A percentile compares a stretch with the other conserved stretches of the same genome.
Conservation (phyloP, 2,329 filamentous ascomycete genomes). For the Didymella sp. region DNA sequence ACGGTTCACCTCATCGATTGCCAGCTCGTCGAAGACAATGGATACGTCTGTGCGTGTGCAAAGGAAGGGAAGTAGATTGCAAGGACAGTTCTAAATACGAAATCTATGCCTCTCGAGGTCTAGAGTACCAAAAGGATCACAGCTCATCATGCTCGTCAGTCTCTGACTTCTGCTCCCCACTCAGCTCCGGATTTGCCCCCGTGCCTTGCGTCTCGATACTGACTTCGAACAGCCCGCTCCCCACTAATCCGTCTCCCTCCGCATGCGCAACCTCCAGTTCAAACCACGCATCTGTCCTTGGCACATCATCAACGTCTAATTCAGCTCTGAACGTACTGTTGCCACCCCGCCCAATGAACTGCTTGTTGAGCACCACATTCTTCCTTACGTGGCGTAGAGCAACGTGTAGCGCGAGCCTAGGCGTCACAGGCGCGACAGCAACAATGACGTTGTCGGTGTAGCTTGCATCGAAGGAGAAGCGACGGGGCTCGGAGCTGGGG, state of each 20-base stretch:
- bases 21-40: too few relatives aligned
- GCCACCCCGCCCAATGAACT: slow-evolving; percentile 24
- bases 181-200: background rate
- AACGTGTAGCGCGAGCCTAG: slow-evolving; percentile 22
- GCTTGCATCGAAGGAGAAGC: slow-evolving; percentile 30
- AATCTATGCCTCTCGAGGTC: background rate
- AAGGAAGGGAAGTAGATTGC: background rate
- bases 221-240: slow-evolving; percentile 32
- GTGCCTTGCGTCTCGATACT: slow-evolving; percentile 25
- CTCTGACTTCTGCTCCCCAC: background rate
- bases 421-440: slow-evolving; percentile 26
- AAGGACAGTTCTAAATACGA: background rate
- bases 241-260: slow-evolving; percentile 20
- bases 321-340: slow-evolving; percentile 27
- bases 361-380: slow-evolving; percentile 27
- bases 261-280: slow-evolving; percentile 33
- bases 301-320: slow-evolving; percentile 28
- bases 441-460: slow-evolving; percentile 25
- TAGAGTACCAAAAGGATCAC: background rate
- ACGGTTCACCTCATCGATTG: too few relatives aligned
- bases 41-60: background rate
- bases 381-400: slow-evolving; percentile 26
- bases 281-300: slow-evolving; percentile 34
- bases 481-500: slow-evolving; percentile 26
- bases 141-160: slow-evolving; percentile 9